Evolutionary conservation across 176 grass and related monocot genomes (phyloP), one percentile per base, ranked within the genome.

Genomic region (Otatea glauca): DNA sequence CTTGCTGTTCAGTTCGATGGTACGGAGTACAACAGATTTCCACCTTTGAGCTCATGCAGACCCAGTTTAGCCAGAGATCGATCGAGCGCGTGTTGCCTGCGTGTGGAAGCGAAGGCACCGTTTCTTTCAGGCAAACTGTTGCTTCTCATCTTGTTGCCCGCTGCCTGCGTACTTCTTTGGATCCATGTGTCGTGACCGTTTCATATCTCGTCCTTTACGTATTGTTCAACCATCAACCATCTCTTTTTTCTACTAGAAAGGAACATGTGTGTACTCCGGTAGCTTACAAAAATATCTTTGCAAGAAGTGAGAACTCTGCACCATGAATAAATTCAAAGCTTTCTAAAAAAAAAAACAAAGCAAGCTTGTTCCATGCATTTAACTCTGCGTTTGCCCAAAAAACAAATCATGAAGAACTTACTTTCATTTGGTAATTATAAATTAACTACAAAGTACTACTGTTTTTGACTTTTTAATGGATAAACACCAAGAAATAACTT

Each of bases 81-180:
- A 13, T 20, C 44, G 50, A 27, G 10, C 11, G 34, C 16, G 48
- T 67, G 59, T 81, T 81, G 69, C 8, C 77, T 48, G 61, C 37
- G 12, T 75, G 60, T 7, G 54, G 25, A 87, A 29, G 29, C 29
- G 1, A 29, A 87, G 86, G 41, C 72, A 83, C 72, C 29, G 6
- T 53, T 83, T 23, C 65, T 70, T 88, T 76, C 53, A 70, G 72
- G 79, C 79, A 59, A 88, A 77, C 86, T 83, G 65, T 88, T 87
- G 85, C 85, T 67, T 67, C 85, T 56, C 47, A 4, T 23, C 17
- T 34, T 37, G 68, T 56, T 75, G 76, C 67, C 39, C 21, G 12
- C 14, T 38, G 3, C 11, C 8, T 18, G 8, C 43, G 70, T 58
- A 48, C 69, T 81, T 56, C 70, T 65, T 81, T 74, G 77, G 35